A percentile compares a stretch with the other conserved stretches of the same genome.
These are phyloP conservation scores for Neoboletus subvelutipes DNA, from an alignment of 768 basidiomycete genomes.

Conservation along the genomic window DNA sequence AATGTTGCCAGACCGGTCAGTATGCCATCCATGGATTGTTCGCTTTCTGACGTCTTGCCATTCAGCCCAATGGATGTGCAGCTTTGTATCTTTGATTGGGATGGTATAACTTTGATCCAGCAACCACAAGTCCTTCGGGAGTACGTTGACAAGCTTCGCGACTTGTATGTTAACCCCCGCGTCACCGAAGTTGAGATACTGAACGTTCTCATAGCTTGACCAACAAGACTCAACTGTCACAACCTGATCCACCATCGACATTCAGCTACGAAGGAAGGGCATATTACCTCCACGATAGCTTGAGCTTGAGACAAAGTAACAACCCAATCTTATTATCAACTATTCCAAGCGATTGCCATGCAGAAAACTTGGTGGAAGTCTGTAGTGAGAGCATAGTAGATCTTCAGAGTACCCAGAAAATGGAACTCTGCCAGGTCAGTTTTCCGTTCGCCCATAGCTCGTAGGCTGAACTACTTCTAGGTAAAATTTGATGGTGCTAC, in stretches of 20 bases:
- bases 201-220: conserved; percentile 34
- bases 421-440: conserved; percentile 54
- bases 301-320: conserved; percentile 47
- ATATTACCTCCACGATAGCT: conserved; percentile 49
- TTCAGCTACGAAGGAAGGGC: conserved; percentile 35
- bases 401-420: conserved; percentile 52
- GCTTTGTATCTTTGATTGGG: conserved; percentile 41
- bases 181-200: neutral
- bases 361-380: conserved; percentile 14
- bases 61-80: conserved; percentile 59
- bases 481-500: conserved; percentile 40
- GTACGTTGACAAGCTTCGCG: conserved; percentile 41
- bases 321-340: conserved; percentile 23
- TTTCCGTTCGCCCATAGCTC: neutral
- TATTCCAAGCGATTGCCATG: neutral
- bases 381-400: conserved; percentile 52
- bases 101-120: conserved; percentile 25
- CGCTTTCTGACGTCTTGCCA: conserved; percentile 3
- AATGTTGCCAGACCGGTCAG: conserved; percentile 58
- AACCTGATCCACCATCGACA: conserved; percentile 49
- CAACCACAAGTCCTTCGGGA: conserved; percentile 42
- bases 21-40: neutral
- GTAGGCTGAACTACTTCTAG: conserved; percentile 33
- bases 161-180: conserved; percentile 40
- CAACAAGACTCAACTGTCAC: conserved; percentile 26